These are phyloP conservation scores for Amanita pallidorosea DNA, from an alignment of 768 basidiomycete species.

Conservation along the genomic window DNA sequence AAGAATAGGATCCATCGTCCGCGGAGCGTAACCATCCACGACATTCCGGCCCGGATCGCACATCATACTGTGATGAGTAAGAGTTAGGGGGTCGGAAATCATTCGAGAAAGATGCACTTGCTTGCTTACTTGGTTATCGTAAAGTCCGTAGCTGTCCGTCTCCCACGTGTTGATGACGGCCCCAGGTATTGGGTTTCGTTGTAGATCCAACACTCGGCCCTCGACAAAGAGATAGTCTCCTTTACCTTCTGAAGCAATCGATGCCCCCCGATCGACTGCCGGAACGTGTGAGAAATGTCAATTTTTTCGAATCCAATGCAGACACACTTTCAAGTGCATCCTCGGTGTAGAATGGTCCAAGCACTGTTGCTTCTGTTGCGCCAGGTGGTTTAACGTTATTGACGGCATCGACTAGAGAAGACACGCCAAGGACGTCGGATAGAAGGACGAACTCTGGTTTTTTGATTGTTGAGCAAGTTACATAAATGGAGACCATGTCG, in stretches of 20 bases:
- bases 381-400: slow-evolving; percentile 55
- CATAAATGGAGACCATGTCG: background rate
- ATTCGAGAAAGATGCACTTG: too few relatives aligned
- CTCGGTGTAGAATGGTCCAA: slow-evolving; percentile 77
- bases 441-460: slow-evolving; percentile 68
- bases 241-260: slow-evolving; percentile 82
- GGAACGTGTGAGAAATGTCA: background rate
- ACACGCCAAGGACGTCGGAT: slow-evolving; percentile 75
- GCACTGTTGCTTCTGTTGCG: slow-evolving; percentile 65
- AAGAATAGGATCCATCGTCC: slow-evolving; percentile 56
- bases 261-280: slow-evolving; percentile 59
- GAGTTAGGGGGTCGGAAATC: slow-evolving; percentile 6
- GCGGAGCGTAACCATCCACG: slow-evolving; percentile 52
- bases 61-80: slow-evolving; percentile 37
- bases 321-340: slow-evolving; percentile 61
- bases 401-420: slow-evolving; percentile 62
- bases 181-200: slow-evolving; percentile 52
- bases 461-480: background rate
- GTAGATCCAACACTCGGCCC: slow-evolving; percentile 52
- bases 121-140: slow-evolving; percentile 25
- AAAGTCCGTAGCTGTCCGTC: slow-evolving; percentile 51
- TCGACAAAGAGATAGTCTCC: slow-evolving; percentile 78
- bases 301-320: background rate
- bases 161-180: slow-evolving; percentile 81
- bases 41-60: slow-evolving; percentile 55